These are phyloP conservation scores for Aschersonia sp. DNA, from an alignment of 2,329 filamentous ascomycete species.

Conservation along the genomic window DNA sequence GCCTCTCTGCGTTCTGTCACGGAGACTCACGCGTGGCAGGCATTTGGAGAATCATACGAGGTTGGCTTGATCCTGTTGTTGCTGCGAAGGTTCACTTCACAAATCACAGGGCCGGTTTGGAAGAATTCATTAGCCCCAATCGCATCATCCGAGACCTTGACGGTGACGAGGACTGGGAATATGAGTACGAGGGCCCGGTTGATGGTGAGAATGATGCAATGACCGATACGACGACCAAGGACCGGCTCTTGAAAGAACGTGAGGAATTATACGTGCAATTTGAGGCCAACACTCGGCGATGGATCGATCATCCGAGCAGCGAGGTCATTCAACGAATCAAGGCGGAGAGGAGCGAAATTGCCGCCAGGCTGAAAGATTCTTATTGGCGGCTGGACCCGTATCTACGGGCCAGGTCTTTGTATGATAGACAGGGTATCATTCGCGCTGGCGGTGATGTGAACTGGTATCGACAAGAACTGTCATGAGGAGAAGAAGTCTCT, in stretches of 20 bases:
- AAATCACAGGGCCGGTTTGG: constrained; percentile 64
- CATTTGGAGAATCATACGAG: constrained; percentile 91
- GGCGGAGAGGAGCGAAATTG: constrained; percentile 44
- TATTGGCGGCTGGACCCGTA: constrained; percentile 91
- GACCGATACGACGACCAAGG: constrained; percentile 47
- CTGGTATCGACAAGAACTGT: constrained; percentile 40
- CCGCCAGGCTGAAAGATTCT: constrained; percentile 48
- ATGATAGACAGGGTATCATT: constrained; percentile 69
- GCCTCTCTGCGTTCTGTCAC: constrained; percentile 1
- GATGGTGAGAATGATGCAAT: constrained; percentile 64
- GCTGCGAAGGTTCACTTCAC: constrained; percentile 90
- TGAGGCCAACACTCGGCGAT: constrained; percentile 59
- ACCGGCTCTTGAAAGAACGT: constrained; percentile 49
- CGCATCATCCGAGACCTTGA: constrained; percentile 74
- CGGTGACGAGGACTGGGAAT: constrained; percentile 73
- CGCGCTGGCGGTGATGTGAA: constrained; percentile 50
- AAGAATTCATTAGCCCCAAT: constrained; percentile 54
- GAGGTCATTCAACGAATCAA: constrained; percentile 32
- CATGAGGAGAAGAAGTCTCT: not conserved
- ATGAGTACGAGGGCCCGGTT: constrained; percentile 65
- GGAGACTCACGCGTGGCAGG: constrained; percentile 27
- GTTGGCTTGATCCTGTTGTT: constrained; percentile 95
- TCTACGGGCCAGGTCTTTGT: constrained; percentile 65
- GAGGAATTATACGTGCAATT: constrained; percentile 54
- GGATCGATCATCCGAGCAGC: constrained; percentile 42